These are phyloP conservation scores for Ophiocordyceps polyrhachis-furcata DNA, from an alignment of 2,329 filamentous ascomycete species.

Conservation along the genomic window DNA sequence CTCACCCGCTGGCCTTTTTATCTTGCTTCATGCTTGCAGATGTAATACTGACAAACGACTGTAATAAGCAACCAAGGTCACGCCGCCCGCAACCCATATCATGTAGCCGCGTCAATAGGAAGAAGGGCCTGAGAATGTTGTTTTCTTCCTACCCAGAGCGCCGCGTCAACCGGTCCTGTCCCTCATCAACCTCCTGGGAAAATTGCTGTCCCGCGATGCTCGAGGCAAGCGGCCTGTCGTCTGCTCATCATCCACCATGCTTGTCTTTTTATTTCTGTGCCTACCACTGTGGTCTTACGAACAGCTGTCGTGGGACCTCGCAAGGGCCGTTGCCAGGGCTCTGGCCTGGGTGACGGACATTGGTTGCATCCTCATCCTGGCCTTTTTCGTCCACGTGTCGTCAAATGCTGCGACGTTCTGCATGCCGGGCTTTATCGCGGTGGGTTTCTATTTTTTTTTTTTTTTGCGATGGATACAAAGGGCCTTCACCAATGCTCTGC, in stretches of 20 bases:
- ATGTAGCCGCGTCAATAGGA: no score
- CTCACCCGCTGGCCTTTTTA: neutral
- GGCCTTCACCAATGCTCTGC: neutral
- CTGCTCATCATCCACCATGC: neutral
- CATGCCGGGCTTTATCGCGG: slow-evolving; percentile 13
- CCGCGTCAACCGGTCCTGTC: no score
- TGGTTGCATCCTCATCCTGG: slow-evolving; percentile 13
- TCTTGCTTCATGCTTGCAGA: no score
- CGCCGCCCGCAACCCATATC: no score
- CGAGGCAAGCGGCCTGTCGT: neutral
- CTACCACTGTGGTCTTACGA: no score
- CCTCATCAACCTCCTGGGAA: neutral
- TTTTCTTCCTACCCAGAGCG: no score
- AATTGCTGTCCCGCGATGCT: neutral
- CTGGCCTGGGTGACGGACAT: slow-evolving; percentile 15
- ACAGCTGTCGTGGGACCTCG: slow-evolving; percentile 1
- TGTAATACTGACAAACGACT: no score
- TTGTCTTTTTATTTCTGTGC: no score
- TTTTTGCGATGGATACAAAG: neutral
- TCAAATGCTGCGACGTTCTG: slow-evolving; percentile 10
- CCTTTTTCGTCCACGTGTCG: slow-evolving; percentile 15
- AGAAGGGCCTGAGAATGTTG: no score
- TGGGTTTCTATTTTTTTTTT: slow-evolving; percentile 6
- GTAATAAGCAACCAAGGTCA: no score
- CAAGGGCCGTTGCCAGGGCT: slow-evolving; percentile 9